Evolutionary conservation across 805 yeast species (phyloP).

Genomic region (Myxozyma mucilagina): DNA sequence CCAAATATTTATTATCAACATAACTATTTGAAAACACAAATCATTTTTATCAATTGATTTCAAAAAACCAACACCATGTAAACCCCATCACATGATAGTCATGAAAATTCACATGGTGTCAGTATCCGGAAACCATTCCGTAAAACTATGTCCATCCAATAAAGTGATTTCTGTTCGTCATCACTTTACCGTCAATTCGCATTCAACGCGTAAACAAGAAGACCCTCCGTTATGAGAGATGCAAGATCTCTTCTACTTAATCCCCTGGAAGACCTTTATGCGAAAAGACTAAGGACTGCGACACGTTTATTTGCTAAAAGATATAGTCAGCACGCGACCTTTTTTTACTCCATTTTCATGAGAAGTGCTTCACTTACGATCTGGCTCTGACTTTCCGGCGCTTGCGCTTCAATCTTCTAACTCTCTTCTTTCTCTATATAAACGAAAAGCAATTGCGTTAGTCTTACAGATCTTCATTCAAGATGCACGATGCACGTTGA

Average conservation of each 20-base stretch:
- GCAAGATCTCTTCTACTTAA: neutral
- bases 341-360: neutral
- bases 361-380: conserved; percentile 47
- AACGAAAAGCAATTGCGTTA: conserved; percentile 4
- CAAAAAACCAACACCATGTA: too few relatives aligned
- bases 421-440: conserved; percentile 94
- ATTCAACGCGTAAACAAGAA: neutral
- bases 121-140: neutral
- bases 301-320: conserved; percentile 22
- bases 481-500: neutral
- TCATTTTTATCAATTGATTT: too few relatives aligned
- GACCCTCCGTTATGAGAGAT: conserved; percentile 6
- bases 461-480: too few relatives aligned
- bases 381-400: conserved; percentile 99
- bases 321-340: conserved; percentile 11
- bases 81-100: too few relatives aligned
- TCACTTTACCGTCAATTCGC: neutral
- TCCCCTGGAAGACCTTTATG: conserved; percentile 8
- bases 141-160: conserved; percentile 4
- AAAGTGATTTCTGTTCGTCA: neutral
- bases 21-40: too few relatives aligned
- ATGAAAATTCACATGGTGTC: neutral
- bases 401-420: conserved; percentile 99
- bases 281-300: conserved; percentile 8
- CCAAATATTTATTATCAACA: neutral